These are phyloP conservation scores for Trichoderma endophyticum DNA, from an alignment of 2,329 filamentous ascomycete genomes.

Conservation along the genomic window DNA sequence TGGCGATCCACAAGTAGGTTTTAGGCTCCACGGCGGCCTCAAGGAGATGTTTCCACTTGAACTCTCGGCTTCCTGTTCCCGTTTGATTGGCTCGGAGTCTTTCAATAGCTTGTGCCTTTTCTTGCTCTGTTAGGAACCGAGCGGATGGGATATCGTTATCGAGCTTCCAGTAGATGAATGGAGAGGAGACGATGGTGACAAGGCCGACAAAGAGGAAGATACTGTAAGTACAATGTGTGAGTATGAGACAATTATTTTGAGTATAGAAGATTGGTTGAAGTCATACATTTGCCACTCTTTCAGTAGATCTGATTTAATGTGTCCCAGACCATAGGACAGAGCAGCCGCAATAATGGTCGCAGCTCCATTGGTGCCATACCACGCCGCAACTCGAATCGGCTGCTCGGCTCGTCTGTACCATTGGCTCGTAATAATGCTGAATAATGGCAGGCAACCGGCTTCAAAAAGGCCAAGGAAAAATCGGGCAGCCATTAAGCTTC, in stretches of 20 bases:
- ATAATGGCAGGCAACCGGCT: slow-evolving; percentile 49
- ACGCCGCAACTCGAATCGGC: slow-evolving; percentile 58
- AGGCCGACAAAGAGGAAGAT: background rate
- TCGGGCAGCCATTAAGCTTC: background rate
- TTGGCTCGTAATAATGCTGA: slow-evolving; percentile 46
- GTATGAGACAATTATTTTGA: background rate
- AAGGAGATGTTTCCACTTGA: background rate
- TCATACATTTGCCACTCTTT: background rate
- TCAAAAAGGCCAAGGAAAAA: slow-evolving; percentile 39
- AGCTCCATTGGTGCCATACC: slow-evolving; percentile 61
- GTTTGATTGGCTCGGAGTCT: slow-evolving; percentile 61
- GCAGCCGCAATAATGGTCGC: slow-evolving; percentile 56
- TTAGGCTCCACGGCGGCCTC: slow-evolving; percentile 24
- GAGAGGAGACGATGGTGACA: slow-evolving; percentile 26
- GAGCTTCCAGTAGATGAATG: slow-evolving; percentile 57
- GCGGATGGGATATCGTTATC: slow-evolving; percentile 57
- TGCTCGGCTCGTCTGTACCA: slow-evolving; percentile 55
- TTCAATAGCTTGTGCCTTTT: slow-evolving; percentile 66
- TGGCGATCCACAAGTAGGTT: slow-evolving; percentile 57
- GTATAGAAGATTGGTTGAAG: background rate
- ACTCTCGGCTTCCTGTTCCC: background rate
- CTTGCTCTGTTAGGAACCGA: slow-evolving; percentile 59
- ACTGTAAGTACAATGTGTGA: background rate
- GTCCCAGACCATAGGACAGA: slow-evolving; percentile 50
- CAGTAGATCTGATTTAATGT: background rate